Percentiles rank a stretch among this genome's conserved stretches.
phyloP scores from a whole-genome alignment of 345 rosid genomes.

The Trapa incisa region DNA sequence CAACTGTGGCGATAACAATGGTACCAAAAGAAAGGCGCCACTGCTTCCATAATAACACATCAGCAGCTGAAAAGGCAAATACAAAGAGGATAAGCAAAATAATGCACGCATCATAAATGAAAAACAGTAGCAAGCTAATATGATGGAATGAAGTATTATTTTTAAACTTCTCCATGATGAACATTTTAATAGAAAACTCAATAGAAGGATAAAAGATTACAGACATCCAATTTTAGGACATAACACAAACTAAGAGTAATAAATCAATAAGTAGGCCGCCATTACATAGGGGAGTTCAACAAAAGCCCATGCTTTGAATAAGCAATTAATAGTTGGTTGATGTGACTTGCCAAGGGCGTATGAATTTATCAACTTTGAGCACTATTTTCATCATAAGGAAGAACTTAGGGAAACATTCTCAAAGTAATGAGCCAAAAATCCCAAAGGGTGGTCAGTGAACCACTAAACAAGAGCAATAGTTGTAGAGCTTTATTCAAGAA shows the following conservation, averaged over 20 bases:
- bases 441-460: neutral
- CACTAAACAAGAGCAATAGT: neutral
- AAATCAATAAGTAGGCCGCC: no score
- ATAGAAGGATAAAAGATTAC: no score
- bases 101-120: neutral
- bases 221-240: no score
- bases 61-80: constrained; percentile 40
- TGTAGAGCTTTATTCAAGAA: neutral
- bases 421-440: neutral
- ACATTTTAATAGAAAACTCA: neutral
- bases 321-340: neutral
- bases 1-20: constrained; percentile 60
- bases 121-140: neutral
- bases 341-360: neutral
- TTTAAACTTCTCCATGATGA: neutral
- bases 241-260: no score
- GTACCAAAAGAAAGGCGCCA: constrained; percentile 44
- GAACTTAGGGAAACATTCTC: no score
- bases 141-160: neutral
- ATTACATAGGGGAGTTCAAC: neutral
- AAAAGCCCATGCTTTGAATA: neutral
- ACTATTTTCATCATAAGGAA: neutral
- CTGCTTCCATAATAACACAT: constrained; percentile 66
- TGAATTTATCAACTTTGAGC: neutral
- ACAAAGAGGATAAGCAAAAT: neutral